Conservation (phyloP, 768 basidiomycete species). For the Coprinellus aureogranulatus region DNA sequence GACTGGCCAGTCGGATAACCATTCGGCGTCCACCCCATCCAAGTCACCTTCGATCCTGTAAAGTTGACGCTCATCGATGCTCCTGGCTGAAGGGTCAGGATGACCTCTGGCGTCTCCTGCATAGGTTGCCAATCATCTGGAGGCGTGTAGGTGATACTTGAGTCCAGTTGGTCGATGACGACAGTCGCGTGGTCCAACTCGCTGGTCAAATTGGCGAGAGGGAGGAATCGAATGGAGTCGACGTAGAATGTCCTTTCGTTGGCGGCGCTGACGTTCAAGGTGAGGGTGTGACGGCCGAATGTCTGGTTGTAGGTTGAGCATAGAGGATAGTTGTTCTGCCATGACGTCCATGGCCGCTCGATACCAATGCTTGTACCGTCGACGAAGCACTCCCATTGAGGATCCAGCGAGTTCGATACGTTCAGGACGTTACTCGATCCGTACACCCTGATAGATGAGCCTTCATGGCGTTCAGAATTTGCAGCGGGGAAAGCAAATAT, state of each 20-base stretch:
- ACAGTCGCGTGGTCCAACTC: slow-evolving; percentile 14
- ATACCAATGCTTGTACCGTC: background rate
- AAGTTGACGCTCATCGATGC: slow-evolving; percentile 14
- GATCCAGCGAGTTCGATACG: background rate
- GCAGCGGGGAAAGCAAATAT: background rate
- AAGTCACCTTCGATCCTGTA: slow-evolving; percentile 24
- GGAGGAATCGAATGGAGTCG: slow-evolving; percentile 19
- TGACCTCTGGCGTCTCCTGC: slow-evolving; percentile 7
- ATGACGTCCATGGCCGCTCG: background rate
- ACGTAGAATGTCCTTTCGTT: slow-evolving; percentile 15
- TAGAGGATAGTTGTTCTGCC: slow-evolving; percentile 17
- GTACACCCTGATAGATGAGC: background rate
- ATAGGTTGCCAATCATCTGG: slow-evolving; percentile 16
- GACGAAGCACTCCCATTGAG: background rate
- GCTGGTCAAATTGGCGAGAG: background rate
- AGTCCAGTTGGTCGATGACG: slow-evolving; percentile 16
- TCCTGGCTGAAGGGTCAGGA: slow-evolving; percentile 15
- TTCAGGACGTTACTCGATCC: background rate
- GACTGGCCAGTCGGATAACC: slow-evolving; percentile 14
- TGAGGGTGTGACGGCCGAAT: slow-evolving; percentile 15
- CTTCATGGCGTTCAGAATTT: background rate
- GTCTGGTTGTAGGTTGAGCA: slow-evolving; percentile 13
- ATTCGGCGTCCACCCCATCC: slow-evolving; percentile 21
- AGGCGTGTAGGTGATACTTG: slow-evolving; percentile 16
- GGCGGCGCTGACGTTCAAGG: slow-evolving; percentile 15